Evolutionary conservation across 108 stramenopile species (phyloP), one percentile per base, ranked within the genome.

Genomic region (Cyclotella baltica): DNA sequence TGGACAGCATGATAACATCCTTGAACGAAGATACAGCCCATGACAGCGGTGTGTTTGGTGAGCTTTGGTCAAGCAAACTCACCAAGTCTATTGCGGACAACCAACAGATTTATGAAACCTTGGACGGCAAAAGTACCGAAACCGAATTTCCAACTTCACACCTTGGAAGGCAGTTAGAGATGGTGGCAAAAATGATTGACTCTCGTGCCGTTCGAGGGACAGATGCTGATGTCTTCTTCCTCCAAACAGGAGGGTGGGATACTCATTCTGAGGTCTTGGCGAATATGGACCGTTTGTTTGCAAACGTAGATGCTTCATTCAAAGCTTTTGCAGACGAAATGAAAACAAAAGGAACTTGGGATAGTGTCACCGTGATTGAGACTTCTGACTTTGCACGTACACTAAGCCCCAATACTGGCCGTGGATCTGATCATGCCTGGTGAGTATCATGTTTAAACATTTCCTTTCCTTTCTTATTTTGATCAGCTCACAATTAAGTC

Each of bases 331-430:
- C 59, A 25, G 62, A 56, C n/a, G 88, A 94, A 83, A 68, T 90
- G 75, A 88, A 89, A 65, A 62, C 46, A 20, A 69, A 80, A 43
- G 83, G 81, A 27, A 29, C 71, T 2, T 91, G 88, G 89, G 75
- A 90, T 25, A 52, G 85, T 55, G 90, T 92, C 37, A 82, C 80
- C 19, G 56, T 90, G 23, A 76, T 90, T 47, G 56, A 83, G 19
- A 77, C 86, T 2, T 89, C 88, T 20, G 93, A 93, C 34, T 93
- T 91, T 69, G 90, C 76, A 30, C 76, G 88, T 33, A 90, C 88
- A 23, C 72, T 88, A n/a, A 74, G 77, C n/a, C 71, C 75, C n/a
- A 88, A 88, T 57, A 78, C 83, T 35, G 73, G 70, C n/a, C 25
- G 19, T n/a, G 87, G 87, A 34, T 79, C 78, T 46, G 87, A 88